These are phyloP conservation scores for Colletotrichum cordylinicola DNA, from an alignment of 2,329 filamentous ascomycete genomes.

Conservation along the genomic window DNA sequence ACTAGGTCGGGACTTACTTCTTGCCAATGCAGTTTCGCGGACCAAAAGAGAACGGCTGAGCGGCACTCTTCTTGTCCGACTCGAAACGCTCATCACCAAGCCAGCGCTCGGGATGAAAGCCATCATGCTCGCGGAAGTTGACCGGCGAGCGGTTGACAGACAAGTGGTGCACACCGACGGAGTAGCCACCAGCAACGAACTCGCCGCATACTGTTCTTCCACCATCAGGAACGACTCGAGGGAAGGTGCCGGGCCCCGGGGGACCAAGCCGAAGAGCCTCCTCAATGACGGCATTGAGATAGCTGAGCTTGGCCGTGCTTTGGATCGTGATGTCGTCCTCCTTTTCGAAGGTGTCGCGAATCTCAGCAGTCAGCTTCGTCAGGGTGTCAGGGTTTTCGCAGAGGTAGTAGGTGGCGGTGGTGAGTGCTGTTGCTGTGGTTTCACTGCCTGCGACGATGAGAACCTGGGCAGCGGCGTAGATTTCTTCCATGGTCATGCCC, in stretches of 20 bases:
- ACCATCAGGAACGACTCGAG: slow-evolving; percentile 33
- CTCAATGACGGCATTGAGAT: slow-evolving; percentile 45
- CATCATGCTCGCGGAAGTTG: slow-evolving; percentile 3
- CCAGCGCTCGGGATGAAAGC: slow-evolving; percentile 12
- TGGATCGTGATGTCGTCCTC: slow-evolving; percentile 41
- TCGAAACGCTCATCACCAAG: slow-evolving; percentile 4
- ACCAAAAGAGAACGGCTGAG: slow-evolving; percentile 54
- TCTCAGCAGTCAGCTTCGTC: slow-evolving; percentile 39
- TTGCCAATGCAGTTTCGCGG: slow-evolving; percentile 56
- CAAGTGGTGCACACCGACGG: slow-evolving; percentile 26
- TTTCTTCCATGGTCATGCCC: slow-evolving; percentile 8
- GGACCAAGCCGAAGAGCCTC: slow-evolving; percentile 49
- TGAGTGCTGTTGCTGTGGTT: slow-evolving; percentile 37
- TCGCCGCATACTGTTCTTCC: slow-evolving; percentile 35
- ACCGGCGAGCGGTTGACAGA: slow-evolving; percentile 34
- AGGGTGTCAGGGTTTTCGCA: slow-evolving; percentile 33
- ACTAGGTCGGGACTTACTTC: slow-evolving; percentile 41
- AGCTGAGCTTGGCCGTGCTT: slow-evolving; percentile 34
- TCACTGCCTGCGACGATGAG: slow-evolving; percentile 38
- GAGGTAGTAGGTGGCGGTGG: slow-evolving; percentile 32
- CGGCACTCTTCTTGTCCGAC: slow-evolving; percentile 42
- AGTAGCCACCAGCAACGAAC: slow-evolving; percentile 41
- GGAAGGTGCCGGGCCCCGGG: slow-evolving; percentile 27
- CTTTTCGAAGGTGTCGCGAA: slow-evolving; percentile 36
- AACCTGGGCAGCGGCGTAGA: slow-evolving; percentile 13